Evolutionary conservation across 441 rosid genomes (phyloP), one percentile per base, ranked within the genome.

Genomic region (Jatropha multifida): DNA sequence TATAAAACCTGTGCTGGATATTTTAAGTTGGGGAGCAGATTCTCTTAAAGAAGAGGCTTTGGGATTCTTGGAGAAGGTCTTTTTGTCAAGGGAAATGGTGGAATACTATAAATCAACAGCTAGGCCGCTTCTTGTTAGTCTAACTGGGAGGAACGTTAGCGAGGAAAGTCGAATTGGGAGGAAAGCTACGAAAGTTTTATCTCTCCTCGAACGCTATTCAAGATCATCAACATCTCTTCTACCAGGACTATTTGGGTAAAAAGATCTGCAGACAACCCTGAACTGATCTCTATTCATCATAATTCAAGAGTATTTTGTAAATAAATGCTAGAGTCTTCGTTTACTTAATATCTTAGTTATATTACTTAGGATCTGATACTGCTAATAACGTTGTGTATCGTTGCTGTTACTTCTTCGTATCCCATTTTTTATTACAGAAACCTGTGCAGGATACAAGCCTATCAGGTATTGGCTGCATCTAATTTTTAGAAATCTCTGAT

Each of bases 201-300:
- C 84, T 0, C 88, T 77, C n/a, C 55, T 88, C 59, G 92, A 88
- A 23, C 84, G 88, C 44, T 86, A 87, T 72, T 88, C 92, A n/a
- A 86, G 64, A 80, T 85, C 89, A 11, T 88, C 92, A 10, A 82
- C 87, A 18, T 83, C 87, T 69, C 83, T 88, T 60, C 63, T 85
- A 67, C 86, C 88, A 1, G 90, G 88, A 76, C 51, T 90, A 27
- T 84, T 86, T 48, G 69, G 77, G 44, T 78, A 46, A 80, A 64
- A 55, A 18, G 17, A 55, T 17, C n/a, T 44, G 14, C 48, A 64
- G 13, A 74, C 69, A 69, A 15, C 65, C 37, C n/a, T n/a, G 55
- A 44, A 26, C 42, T 37, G 8, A 41, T 69, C 11, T 46, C 40
- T 42, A 46, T 14, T 65, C 37, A 5, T 46, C 38, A 66, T 51